phyloP scores from a whole-genome alignment of 495 filamentous ascomycete species.

The Lophiostoma macrostomum region DNA sequence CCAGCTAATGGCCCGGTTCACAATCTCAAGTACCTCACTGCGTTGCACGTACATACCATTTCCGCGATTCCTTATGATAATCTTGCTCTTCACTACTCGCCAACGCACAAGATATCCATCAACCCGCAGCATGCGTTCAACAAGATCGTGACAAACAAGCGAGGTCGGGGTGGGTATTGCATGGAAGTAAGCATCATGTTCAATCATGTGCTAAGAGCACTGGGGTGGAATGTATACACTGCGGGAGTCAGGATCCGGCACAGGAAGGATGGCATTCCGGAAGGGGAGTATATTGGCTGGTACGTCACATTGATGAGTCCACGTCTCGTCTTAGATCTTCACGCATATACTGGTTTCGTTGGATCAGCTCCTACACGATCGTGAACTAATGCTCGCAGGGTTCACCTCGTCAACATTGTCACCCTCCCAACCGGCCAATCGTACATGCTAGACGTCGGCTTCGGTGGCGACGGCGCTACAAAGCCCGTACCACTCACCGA shows the following conservation, averaged over 20 bases:
- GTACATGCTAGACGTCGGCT: conserved; percentile 68
- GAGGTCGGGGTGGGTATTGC: conserved; percentile 30
- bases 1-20: conserved; percentile 3
- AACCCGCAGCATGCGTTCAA: conserved; percentile 22
- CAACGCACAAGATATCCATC: conserved; percentile 9
- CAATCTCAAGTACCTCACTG: conserved; percentile 17
- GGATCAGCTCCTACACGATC: not conserved
- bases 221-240: conserved; percentile 27
- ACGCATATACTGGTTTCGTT: too few relatives aligned
- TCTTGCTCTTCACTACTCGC: conserved; percentile 26
- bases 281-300: conserved; percentile 31
- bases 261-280: conserved; percentile 23
- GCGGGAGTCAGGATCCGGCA: conserved; percentile 29
- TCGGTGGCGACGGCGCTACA: conserved; percentile 65
- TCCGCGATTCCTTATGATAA: conserved; percentile 32
- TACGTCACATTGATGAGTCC: not conserved
- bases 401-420: conserved; percentile 35
- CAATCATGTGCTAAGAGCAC: conserved; percentile 24
- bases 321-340: too few relatives aligned
- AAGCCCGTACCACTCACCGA: conserved; percentile 26
- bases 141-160: conserved; percentile 13
- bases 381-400: conserved; percentile 4
- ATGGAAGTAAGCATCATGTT: conserved; percentile 33
- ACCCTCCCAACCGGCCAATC: conserved; percentile 16
- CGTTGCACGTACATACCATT: conserved; percentile 26